Evolutionary conservation across 352 stramenopile genomes (phyloP), one percentile per base, ranked within the genome.

Genomic region (Detonula confervacea): DNA sequence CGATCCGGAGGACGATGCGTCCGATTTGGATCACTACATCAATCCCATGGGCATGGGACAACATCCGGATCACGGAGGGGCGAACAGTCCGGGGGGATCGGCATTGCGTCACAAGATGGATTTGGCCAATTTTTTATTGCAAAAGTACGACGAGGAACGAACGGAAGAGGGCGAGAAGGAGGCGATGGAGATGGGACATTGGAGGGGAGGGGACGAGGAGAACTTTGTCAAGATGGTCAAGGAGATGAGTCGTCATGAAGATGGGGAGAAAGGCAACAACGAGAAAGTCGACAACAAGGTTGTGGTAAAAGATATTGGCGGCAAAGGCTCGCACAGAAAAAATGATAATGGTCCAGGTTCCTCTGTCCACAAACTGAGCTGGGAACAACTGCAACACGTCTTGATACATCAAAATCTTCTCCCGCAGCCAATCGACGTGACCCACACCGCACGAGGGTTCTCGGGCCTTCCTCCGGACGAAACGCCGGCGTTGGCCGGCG

Each of bases 401-500:
- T 18, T 80, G 30, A 20, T 80, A 12, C 33, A 69, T 14, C 57
- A 56, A 20, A 69, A 74, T 55, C 44, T 80, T 27, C 47, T 80
- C 29, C 72, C 62, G 3, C 2, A 22, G 29, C 63, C 72, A 42
- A 80, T 80, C 20, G 56, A 55, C 5, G 46, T 24, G 0, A 24
- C 51, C 4, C 72, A 35, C 14, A 80, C 66, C 37, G 70, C 77
- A 47, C 80, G 86, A 73, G 86, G 86, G 22, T 83, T 87, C 33
- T 79, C 68, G 14, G 83, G 86, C 16, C 64, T 91, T 9, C 83
- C 77, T 2, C 77, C 80, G 42, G 60, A 68, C 42, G 42, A 84
- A 82, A 89, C 86, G 46, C 83, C 86, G 5, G 83, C 86, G 18
- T 64, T 91, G 18, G 46, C 69, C 25, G 83, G 81, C 16, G 83